Percentiles rank a stretch among this genome's conserved stretches.
Evolutionary conservation across 78 protist genomes (phyloP).

Genomic region (Mastigamoeba balamuthi): DNA sequence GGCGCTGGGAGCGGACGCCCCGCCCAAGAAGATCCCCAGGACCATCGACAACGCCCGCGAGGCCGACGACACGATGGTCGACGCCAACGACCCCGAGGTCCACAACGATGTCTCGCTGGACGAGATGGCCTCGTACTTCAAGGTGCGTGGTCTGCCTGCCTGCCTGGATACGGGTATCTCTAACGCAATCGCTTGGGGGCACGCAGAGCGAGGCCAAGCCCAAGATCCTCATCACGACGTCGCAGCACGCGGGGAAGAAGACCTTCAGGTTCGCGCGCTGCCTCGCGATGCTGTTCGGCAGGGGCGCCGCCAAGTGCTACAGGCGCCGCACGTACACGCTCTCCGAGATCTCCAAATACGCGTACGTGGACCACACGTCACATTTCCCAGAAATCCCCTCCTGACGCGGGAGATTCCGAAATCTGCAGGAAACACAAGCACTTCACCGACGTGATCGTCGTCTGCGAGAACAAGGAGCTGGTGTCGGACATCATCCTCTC

Average conservation of each 20-base stretch:
- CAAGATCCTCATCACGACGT: slow-evolving; percentile 41
- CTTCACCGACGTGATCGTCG: slow-evolving; percentile 87
- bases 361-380: neutral
- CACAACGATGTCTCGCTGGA: slow-evolving; percentile 50
- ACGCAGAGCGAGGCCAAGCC: slow-evolving; percentile 21
- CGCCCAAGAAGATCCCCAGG: slow-evolving; percentile 47
- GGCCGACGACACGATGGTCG: slow-evolving; percentile 67
- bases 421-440: too few relatives aligned
- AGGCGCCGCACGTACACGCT: neutral
- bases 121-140: slow-evolving; percentile 51
- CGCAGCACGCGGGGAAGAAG: too few relatives aligned
- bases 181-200: too few relatives aligned
- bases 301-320: neutral
- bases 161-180: too few relatives aligned
- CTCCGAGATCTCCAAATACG: neutral
- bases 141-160: too few relatives aligned
- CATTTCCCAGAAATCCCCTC: neutral
- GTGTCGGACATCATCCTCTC: slow-evolving; percentile 50
- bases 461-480: slow-evolving; percentile 62
- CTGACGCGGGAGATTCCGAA: neutral
- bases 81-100: slow-evolving; percentile 60
- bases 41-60: slow-evolving; percentile 74
- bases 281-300: too few relatives aligned
- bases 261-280: too few relatives aligned
- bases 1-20: slow-evolving; percentile 5